Evolutionary conservation across 257 asterid species (phyloP), one percentile per base, ranked within the genome.

Genomic region (Solanum ossicruentum): DNA sequence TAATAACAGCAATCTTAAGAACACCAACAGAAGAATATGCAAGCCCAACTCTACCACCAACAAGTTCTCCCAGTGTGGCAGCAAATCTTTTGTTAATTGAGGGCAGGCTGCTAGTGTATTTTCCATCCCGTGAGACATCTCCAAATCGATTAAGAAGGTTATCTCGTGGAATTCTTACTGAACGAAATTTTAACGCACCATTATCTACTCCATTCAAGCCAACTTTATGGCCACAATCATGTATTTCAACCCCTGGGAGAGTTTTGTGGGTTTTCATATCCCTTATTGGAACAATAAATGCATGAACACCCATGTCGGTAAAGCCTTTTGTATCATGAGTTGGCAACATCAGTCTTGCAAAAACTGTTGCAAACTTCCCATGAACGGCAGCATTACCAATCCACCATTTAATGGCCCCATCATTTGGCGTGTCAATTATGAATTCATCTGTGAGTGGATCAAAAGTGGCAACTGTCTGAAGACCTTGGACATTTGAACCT

Each of bases 381-480:
- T 96, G 99, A 67, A 96, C 98, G 10, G 99, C 98, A 79, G 99
- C 98, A 86, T 96, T 96, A 20, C 99, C 99, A 84, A 96, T 96
- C 99, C 99, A 96, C 99, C 99, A 96, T 85, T 96, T 96, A 80
- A 96, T 94, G 84, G 99, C 99, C 85, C 99, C 98, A 85, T 95
- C 98, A 85, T 93, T 91, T 67, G 99, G 99, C 47, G 99, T 96
- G 91, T 96, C 89, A 23, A 96, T 91, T 61, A 96, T 80, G 87
- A 96, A 93, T 86, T 96, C 99, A 85, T 93, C 98, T 65, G 86
- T 93, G 20, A 93, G 67, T 3, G 95, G 97, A 92, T 96, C 99
- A 61, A 96, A 96, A 66, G 95, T 91, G 52, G 99, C 98, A 49
- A 87, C 71, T 18, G 99, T 96, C 84, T 95, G 98, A 86, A 96